Evolutionary conservation across 2,329 filamentous ascomycete species (phyloP).

Genomic region (Fusarium redolens): DNA sequence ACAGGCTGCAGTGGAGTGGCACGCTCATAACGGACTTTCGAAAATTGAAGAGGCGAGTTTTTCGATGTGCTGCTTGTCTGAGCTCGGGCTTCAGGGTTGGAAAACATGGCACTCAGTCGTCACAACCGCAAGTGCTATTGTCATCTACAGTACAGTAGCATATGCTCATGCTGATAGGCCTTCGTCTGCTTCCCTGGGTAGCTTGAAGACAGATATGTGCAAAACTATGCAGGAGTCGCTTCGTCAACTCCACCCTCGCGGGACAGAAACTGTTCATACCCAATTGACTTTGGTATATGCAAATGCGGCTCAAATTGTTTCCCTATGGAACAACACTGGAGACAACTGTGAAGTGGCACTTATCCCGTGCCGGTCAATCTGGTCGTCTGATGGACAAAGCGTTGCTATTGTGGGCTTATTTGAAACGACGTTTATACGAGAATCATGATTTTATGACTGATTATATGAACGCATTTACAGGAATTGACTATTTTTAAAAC

Average conservation of each 20-base stretch:
- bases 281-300: constrained; percentile 50
- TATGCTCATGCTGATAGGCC: constrained; percentile 2
- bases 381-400: constrained; percentile 48
- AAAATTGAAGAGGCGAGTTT: constrained; percentile 45
- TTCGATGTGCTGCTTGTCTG: constrained; percentile 38
- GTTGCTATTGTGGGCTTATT: constrained; percentile 51
- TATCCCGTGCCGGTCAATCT: constrained; percentile 54
- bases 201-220: constrained; percentile 33
- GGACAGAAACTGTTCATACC: neutral
- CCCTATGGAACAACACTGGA: constrained; percentile 26
- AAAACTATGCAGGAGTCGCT: constrained; percentile 42
- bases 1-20: constrained; percentile 84
- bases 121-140: constrained; percentile 25
- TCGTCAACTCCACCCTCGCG: constrained; percentile 28
- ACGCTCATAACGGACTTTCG: constrained; percentile 71
- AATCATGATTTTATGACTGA: constrained; percentile 16
- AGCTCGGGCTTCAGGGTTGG: constrained; percentile 41
- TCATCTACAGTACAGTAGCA: constrained; percentile 49
- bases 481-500: neutral
- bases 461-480: neutral
- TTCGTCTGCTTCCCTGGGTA: neutral
- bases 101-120: constrained; percentile 47
- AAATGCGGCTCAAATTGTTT: constrained; percentile 38
- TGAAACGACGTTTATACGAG: constrained; percentile 32
- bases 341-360: constrained; percentile 28